Evolutionary conservation across 176 grass and related monocot species (phyloP).

Genomic region (Ensete glaucum): DNA sequence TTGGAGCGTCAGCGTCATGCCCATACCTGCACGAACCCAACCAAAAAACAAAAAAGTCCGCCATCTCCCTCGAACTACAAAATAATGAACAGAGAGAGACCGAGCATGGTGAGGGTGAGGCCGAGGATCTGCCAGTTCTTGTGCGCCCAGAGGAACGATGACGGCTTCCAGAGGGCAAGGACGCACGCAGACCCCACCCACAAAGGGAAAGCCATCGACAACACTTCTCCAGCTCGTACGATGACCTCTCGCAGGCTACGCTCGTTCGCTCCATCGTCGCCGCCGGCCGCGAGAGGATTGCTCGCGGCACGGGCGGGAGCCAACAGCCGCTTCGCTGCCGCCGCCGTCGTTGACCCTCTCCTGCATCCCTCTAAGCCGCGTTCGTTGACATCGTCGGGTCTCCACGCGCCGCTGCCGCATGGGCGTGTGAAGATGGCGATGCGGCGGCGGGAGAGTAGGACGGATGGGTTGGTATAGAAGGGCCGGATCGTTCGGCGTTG

Average conservation of each 20-base stretch:
- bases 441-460: neutral
- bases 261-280: neutral
- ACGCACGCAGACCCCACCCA: constrained; percentile 62
- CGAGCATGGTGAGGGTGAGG: constrained; percentile 75
- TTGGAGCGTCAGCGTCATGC: constrained; percentile 77
- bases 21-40: constrained; percentile 49
- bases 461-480: neutral
- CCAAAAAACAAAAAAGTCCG: neutral
- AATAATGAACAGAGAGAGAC: constrained; percentile 9
- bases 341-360: neutral
- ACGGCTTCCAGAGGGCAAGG: constrained; percentile 53
- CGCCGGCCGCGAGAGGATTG: neutral
- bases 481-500: neutral
- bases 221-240: constrained; percentile 42
- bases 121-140: constrained; percentile 46
- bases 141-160: constrained; percentile 59
- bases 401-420: neutral
- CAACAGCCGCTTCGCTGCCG: neutral
- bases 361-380: neutral
- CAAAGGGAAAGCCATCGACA: constrained; percentile 72
- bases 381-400: neutral
- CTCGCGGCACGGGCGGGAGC: neutral
- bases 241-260: constrained; percentile 14
- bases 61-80: neutral
- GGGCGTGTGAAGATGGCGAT: neutral